Percentiles rank a stretch among this genome's conserved stretches.
Conservation (phyloP, 1,284 basidiomycete species). For the Trametes hirsuta region DNA sequence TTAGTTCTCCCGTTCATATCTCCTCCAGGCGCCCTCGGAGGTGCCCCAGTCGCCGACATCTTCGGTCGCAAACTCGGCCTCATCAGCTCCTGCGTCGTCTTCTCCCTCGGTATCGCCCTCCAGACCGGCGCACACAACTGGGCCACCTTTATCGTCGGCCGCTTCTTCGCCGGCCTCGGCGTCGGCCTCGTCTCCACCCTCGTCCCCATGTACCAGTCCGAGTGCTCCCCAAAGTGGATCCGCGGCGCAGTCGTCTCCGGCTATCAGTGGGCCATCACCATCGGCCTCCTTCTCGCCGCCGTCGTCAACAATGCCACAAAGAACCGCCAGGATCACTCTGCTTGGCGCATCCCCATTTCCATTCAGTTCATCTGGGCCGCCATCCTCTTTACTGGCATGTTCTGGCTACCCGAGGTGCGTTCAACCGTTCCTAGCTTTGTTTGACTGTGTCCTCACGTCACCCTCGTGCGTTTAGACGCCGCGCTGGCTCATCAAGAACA, state of each 20-base stretch:
- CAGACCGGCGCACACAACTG: constrained; percentile 61
- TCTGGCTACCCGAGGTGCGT: constrained; percentile 66
- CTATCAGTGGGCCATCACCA: constrained; percentile 86
- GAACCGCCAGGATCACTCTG: constrained; percentile 55
- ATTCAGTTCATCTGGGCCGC: constrained; percentile 75
- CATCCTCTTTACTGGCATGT: constrained; percentile 66
- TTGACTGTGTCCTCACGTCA: not conserved
- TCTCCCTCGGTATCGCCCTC: constrained; percentile 68
- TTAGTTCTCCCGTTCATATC: not conserved
- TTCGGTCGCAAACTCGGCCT: constrained; percentile 57
- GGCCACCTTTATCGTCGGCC: constrained; percentile 70
- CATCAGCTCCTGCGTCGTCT: constrained; percentile 60
- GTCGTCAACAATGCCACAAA: constrained; percentile 81
- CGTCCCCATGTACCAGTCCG: constrained; percentile 84
- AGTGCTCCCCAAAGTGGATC: constrained; percentile 45
- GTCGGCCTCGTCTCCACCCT: constrained; percentile 74
- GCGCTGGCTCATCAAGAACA: constrained; percentile 81
- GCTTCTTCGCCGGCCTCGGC: constrained; percentile 83
- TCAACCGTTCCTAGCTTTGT: constrained; percentile 20
- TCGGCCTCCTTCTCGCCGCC: constrained; percentile 80
- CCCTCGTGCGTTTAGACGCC: constrained; percentile 58
- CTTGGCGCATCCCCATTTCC: constrained; percentile 82
- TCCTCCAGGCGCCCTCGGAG: constrained; percentile 36
- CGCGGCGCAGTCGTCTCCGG: constrained; percentile 82
- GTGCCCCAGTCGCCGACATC: constrained; percentile 41